Evolutionary conservation across 805 yeast species (phyloP).

Genomic region (Wilhelminamyces savonicus): DNA sequence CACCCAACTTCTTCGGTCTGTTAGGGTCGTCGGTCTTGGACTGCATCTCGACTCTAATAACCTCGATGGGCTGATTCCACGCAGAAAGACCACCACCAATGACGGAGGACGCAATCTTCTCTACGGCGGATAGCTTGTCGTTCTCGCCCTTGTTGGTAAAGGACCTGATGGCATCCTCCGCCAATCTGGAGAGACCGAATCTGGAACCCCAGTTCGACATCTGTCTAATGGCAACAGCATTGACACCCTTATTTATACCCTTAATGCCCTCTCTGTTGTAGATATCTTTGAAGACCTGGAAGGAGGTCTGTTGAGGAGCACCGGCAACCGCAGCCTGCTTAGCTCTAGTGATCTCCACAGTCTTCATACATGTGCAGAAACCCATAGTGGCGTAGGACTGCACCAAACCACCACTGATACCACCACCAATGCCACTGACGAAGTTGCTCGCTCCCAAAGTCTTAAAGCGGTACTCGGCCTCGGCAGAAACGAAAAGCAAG

Average conservation of each 20-base stretch:
- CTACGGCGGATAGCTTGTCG: conserved; percentile 63
- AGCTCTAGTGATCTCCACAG: conserved; percentile 91
- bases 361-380: conserved; percentile 98
- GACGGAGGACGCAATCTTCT: conserved; percentile 78
- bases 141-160: conserved; percentile 50
- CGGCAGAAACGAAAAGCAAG: conserved; percentile 83
- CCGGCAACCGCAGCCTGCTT: conserved; percentile 68
- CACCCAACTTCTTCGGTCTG: conserved; percentile 87
- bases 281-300: conserved; percentile 82
- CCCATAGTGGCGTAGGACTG: conserved; percentile 98
- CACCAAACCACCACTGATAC: conserved; percentile 92
- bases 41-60: conserved; percentile 97
- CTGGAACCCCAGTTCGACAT: conserved; percentile 99
- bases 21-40: conserved; percentile 90
- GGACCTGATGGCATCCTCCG: conserved; percentile 76
- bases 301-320: conserved; percentile 59
- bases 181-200: conserved; percentile 86
- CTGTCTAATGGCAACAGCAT: conserved; percentile 98
- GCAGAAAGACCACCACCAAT: conserved; percentile 97
- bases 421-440: conserved; percentile 89
- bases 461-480: conserved; percentile 76
- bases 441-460: conserved; percentile 59
- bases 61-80: conserved; percentile 99
- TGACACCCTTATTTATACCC: conserved; percentile 96
- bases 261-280: conserved; percentile 80